phyloP scores from a whole-genome alignment of 2,329 filamentous ascomycete species.

The Nannizziopsis arthrosporioides region DNA sequence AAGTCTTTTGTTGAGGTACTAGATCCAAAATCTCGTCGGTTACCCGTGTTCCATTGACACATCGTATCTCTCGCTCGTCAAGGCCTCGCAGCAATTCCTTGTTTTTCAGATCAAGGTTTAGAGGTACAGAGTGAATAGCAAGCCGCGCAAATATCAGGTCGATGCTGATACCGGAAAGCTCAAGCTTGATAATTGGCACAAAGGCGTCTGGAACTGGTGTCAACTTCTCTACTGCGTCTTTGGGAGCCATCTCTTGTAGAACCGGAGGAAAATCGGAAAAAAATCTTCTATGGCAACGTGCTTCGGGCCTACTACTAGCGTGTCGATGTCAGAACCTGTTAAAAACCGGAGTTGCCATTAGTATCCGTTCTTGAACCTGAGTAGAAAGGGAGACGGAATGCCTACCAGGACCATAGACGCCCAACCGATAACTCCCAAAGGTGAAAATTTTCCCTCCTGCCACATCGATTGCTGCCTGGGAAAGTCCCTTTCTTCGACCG shows the following conservation, averaged over 20 bases:
- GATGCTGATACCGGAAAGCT: slow-evolving; percentile 81
- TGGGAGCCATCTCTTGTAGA: slow-evolving; percentile 61
- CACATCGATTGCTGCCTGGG: slow-evolving; percentile 65
- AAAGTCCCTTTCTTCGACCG: slow-evolving; percentile 59
- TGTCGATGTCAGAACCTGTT: slow-evolving; percentile 89
- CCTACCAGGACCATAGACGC: slow-evolving; percentile 72
- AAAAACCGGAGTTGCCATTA: not conserved
- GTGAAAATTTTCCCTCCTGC: slow-evolving; percentile 90
- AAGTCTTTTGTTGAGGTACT: slow-evolving; percentile 80
- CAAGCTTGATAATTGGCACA: slow-evolving; percentile 95
- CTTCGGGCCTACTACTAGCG: slow-evolving; percentile 80
- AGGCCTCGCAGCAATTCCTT: slow-evolving; percentile 74
- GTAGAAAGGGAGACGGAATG: slow-evolving; percentile 4
- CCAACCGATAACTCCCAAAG: slow-evolving; percentile 88
- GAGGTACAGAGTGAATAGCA: slow-evolving; percentile 57
- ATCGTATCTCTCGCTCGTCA: slow-evolving; percentile 75
- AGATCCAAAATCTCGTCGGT: slow-evolving; percentile 83
- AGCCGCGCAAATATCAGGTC: slow-evolving; percentile 83
- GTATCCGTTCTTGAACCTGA: not conserved
- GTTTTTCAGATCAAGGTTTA: slow-evolving; percentile 65
- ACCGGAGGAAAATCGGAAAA: slow-evolving; percentile 78
- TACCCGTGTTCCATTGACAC: slow-evolving; percentile 85
- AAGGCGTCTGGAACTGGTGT: slow-evolving; percentile 79
- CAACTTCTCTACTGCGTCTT: slow-evolving; percentile 72
- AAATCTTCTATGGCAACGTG: slow-evolving; percentile 84